Evolutionary conservation across 306 rosid genomes (phyloP).

Genomic region (Gillenia trifoliata): DNA sequence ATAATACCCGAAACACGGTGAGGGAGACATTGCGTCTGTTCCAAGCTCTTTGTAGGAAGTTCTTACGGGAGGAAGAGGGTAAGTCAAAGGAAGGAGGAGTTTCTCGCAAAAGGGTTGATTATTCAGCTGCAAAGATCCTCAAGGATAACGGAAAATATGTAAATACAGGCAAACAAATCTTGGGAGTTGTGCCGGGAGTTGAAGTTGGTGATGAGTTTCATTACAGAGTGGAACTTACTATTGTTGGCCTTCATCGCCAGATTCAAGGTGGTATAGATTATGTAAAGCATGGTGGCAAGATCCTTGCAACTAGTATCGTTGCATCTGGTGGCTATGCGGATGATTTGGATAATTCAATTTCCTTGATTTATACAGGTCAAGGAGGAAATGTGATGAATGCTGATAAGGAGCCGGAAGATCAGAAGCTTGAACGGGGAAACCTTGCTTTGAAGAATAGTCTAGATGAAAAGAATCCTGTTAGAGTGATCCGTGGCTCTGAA

Average conservation of each 20-base stretch:
- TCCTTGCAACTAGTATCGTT: slow-evolving; percentile 80
- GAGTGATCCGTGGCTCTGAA: slow-evolving; percentile 87
- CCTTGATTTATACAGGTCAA: slow-evolving; percentile 76
- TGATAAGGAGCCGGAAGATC: slow-evolving; percentile 82
- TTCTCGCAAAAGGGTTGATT: slow-evolving; percentile 50
- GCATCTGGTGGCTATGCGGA: slow-evolving; percentile 85
- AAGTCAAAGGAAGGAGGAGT: slow-evolving; percentile 32
- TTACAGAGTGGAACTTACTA: slow-evolving; percentile 73
- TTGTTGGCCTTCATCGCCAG: slow-evolving; percentile 81
- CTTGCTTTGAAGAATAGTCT: slow-evolving; percentile 82
- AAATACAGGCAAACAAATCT: slow-evolving; percentile 56
- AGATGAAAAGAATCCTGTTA: slow-evolving; percentile 59
- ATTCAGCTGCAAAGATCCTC: slow-evolving; percentile 47
- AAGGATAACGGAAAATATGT: slow-evolving; percentile 51
- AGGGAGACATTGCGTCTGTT: slow-evolving; percentile 71
- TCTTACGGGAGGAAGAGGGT: slow-evolving; percentile 72
- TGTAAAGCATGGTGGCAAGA: slow-evolving; percentile 41
- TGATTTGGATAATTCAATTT: slow-evolving; percentile 61
- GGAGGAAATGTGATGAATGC: slow-evolving; percentile 75
- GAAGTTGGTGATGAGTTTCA: slow-evolving; percentile 96
- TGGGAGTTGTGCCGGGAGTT: slow-evolving; percentile 81
- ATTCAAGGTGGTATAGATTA: slow-evolving; percentile 84
- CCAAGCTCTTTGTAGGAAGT: slow-evolving; percentile 71
- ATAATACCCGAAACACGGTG: slow-evolving; percentile 50
- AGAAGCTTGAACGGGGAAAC: slow-evolving; percentile 90